Base-by-base conservation (phyloP, 768 basidiomycete species). In the Russula virescens region DNA sequence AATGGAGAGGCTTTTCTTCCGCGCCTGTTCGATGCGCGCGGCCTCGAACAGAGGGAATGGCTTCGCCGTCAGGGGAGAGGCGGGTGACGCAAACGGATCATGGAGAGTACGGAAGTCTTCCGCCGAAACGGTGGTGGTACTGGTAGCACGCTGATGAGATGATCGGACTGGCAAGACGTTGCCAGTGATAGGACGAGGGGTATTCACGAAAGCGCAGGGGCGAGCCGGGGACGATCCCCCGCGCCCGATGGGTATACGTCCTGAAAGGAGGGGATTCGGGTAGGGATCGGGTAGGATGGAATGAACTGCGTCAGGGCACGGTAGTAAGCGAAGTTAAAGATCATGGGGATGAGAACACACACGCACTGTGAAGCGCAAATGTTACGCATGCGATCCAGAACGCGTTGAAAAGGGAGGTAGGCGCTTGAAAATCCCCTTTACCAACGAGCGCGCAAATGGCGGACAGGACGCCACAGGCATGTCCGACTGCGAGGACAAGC, bases 351-450 rank as follows among this genome's bases (percentile, higher is more conserved):
- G 40, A 46, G 49, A 60, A 43, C 6, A 42, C 31, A 31, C 31
- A 60, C 63, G 47, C 47, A 64, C 63, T 43, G 45, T 64, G 58
- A 57, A 64, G 53, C 28, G 58, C 63, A 55, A 64, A 50, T 40
- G 53, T 55, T 19, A 60, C 42, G 26, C 63, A 64, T 64, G 53
- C 50, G 40, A 49, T 60, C 58, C 58, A 64, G 48, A 60, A 26
- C 25, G 53, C 53, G 6, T 60, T 58, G 48, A 64, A 64, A 55
- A 64, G 58, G 57, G 63, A 64, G 58, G 63, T 31, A 60, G 63
- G 63, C 53, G 47, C 42, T 11, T 60, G 63, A 50, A 64, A 60
- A 23, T 64, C 63, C 58, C 63, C 63, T 60, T 64, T 60, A 7
- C 63, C 63, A 60, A 64, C 42, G 53, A 64, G 47, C 25, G 53